phyloP scores from a whole-genome alignment of 2,329 filamentous ascomycete genomes.

The Colletotrichum tanaceti region DNA sequence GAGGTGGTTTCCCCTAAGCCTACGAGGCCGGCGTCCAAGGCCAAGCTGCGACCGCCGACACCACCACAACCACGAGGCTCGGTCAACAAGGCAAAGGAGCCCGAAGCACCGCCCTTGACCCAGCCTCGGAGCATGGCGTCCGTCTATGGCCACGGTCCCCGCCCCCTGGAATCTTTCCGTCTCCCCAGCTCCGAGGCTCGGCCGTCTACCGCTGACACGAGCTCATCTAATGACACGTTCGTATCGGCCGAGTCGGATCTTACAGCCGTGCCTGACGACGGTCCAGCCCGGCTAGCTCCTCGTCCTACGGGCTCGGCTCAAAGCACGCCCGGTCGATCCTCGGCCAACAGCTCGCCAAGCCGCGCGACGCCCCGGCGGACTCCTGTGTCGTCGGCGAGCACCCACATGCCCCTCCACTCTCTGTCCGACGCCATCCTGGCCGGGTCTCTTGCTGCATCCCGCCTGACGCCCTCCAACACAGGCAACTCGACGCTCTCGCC shows the following conservation, averaged over 20 bases:
- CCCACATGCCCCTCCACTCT: slow-evolving; percentile 68
- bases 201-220: slow-evolving; percentile 41
- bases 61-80: slow-evolving; percentile 51
- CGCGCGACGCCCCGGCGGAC: slow-evolving; percentile 49
- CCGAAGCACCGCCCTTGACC: neutral
- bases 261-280: slow-evolving; percentile 26
- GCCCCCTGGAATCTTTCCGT: neutral
- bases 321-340: slow-evolving; percentile 27
- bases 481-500: slow-evolving; percentile 54
- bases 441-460: slow-evolving; percentile 76
- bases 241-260: slow-evolving; percentile 49
- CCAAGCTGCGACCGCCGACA: slow-evolving; percentile 49
- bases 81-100: neutral
- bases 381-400: slow-evolving; percentile 47
- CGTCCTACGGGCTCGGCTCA: slow-evolving; percentile 21
- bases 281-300: neutral
- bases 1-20: slow-evolving; percentile 51
- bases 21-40: slow-evolving; percentile 43
- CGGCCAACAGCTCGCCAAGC: slow-evolving; percentile 50
- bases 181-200: slow-evolving; percentile 32
- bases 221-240: slow-evolving; percentile 43
- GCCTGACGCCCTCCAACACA: slow-evolving; percentile 57
- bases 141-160: neutral
- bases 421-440: slow-evolving; percentile 81
- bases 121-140: slow-evolving; percentile 24